Evolutionary conservation across 495 filamentous ascomycete species (phyloP).

Genomic region (Chaetomium cochliodes): DNA sequence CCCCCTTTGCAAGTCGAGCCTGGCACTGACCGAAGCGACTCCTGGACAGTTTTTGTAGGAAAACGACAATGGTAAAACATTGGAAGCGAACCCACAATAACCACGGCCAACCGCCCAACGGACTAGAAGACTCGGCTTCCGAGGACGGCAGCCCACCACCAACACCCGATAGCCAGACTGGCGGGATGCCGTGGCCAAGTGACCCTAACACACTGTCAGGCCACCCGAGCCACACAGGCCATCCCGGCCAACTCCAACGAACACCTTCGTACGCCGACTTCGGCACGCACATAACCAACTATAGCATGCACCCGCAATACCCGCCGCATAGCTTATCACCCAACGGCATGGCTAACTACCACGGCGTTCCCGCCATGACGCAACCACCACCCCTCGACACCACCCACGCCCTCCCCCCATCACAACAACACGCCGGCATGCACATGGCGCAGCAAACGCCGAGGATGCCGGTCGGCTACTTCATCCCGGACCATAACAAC

Average conservation of each 20-base stretch:
- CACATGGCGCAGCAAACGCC: constrained; percentile 42
- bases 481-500: constrained; percentile 52
- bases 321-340: constrained; percentile 49
- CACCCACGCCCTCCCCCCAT: constrained; percentile 21
- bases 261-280: constrained; percentile 48
- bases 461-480: constrained; percentile 46
- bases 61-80: constrained; percentile 86
- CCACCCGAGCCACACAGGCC: constrained; percentile 28
- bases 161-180: constrained; percentile 42
- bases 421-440: constrained; percentile 36
- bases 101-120: constrained; percentile 17
- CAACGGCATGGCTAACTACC: constrained; percentile 42
- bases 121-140: constrained; percentile 56
- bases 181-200: constrained; percentile 40
- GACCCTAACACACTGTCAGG: constrained; percentile 31
- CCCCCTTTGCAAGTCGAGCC: neutral
- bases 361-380: constrained; percentile 24
- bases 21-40: constrained; percentile 30
- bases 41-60: constrained; percentile 71
- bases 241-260: constrained; percentile 34
- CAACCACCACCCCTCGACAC: constrained; percentile 18
- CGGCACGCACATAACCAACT: constrained; percentile 44
- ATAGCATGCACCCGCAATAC: constrained; percentile 41
- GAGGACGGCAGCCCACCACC: constrained; percentile 55
- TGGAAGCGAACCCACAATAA: constrained; percentile 64